Conservation (phyloP, 1,284 basidiomycete genomes). For the Fereydounia khargensis region DNA sequence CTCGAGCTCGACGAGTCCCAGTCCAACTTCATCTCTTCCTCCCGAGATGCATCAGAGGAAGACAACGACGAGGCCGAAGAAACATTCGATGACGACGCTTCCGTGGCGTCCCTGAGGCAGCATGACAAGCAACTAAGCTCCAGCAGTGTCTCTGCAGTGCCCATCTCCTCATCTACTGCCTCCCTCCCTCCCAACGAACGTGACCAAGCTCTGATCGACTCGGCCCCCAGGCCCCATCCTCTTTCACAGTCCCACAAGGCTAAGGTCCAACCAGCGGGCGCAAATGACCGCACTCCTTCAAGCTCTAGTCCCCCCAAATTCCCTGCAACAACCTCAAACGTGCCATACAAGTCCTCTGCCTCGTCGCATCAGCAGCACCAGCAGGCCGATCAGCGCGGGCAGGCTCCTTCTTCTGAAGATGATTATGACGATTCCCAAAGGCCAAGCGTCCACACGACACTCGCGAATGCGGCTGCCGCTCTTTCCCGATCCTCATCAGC, state of each 20-base stretch:
- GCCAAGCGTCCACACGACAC: slow-evolving; percentile 20
- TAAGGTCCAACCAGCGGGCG: slow-evolving; percentile 5
- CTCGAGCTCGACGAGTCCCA: slow-evolving; percentile 26
- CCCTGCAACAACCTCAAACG: too few relatives aligned
- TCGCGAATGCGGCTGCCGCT: slow-evolving; percentile 30
- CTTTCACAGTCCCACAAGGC: slow-evolving; percentile 3
- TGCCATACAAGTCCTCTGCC: too few relatives aligned
- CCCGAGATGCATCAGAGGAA: slow-evolving; percentile 36
- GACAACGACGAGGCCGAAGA: slow-evolving; percentile 41
- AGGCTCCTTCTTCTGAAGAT: slow-evolving; percentile 25
- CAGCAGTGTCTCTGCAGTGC: slow-evolving; percentile 14
- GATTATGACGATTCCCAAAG: slow-evolving; percentile 7
- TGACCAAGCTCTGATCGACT: slow-evolving; percentile 33
- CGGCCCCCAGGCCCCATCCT: slow-evolving; percentile 18
- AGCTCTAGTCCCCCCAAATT: slow-evolving; percentile 26
- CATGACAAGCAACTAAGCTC: slow-evolving; percentile 18
- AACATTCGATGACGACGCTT: slow-evolving; percentile 34
- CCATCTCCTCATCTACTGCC: slow-evolving; percentile 22
- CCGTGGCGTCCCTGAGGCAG: slow-evolving; percentile 29
- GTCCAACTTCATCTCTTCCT: slow-evolving; percentile 33
- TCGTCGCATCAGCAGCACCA: slow-evolving; percentile 5
- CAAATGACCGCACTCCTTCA: slow-evolving; percentile 25
- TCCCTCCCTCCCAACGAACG: slow-evolving; percentile 33
- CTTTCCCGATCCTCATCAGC: slow-evolving; percentile 34
- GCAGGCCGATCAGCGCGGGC: slow-evolving; percentile 12